A percentile compares a stretch with the other conserved stretches of the same genome.
These are phyloP conservation scores for Fusarium citri DNA, from an alignment of 2,329 filamentous ascomycete genomes.

Conservation along the genomic window DNA sequence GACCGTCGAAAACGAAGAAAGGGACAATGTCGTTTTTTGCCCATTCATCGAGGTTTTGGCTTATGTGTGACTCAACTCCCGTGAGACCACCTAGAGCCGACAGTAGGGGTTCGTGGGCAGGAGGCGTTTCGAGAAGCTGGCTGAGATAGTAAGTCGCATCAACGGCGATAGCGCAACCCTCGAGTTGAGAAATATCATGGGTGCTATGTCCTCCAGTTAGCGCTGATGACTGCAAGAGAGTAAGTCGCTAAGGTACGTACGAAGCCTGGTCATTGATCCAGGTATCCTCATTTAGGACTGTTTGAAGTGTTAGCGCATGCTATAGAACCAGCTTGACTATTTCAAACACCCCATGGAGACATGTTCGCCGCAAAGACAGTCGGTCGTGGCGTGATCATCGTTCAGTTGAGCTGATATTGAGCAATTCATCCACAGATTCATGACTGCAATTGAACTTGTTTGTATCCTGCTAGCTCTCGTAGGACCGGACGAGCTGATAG, in stretches of 20 bases:
- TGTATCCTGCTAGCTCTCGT: conserved; percentile 8
- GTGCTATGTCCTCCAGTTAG: conserved; percentile 56
- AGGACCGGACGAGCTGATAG: conserved; percentile 4
- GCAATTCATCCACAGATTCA: conserved; percentile 21
- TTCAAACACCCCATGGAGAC: conserved; percentile 10
- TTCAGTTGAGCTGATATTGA: conserved; percentile 2
- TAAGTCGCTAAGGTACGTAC: conserved; percentile 44
- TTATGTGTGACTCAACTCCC: conserved; percentile 79
- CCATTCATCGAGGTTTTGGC: conserved; percentile 80
- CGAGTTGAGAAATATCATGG: conserved; percentile 75
- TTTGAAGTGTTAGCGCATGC: conserved; percentile 35
- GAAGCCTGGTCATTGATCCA: conserved; percentile 55
- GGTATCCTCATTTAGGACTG: conserved; percentile 55
- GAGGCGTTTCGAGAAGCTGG: conserved; percentile 76
- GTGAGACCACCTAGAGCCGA: conserved; percentile 91
- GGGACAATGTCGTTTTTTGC: conserved; percentile 77
- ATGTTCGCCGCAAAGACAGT: conserved; percentile 7
- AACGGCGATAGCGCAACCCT: conserved; percentile 81
- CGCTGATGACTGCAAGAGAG: conserved; percentile 13
- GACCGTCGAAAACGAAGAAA: conserved; percentile 91
- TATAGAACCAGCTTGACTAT: neutral
- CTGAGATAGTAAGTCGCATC: conserved; percentile 92
- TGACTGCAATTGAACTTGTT: conserved; percentile 42
- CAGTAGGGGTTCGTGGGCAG: conserved; percentile 86
- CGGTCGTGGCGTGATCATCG: conserved; percentile 8